These are phyloP conservation scores for Naganishia sp. DNA, from an alignment of 1,284 basidiomycete genomes.

Conservation along the genomic window DNA sequence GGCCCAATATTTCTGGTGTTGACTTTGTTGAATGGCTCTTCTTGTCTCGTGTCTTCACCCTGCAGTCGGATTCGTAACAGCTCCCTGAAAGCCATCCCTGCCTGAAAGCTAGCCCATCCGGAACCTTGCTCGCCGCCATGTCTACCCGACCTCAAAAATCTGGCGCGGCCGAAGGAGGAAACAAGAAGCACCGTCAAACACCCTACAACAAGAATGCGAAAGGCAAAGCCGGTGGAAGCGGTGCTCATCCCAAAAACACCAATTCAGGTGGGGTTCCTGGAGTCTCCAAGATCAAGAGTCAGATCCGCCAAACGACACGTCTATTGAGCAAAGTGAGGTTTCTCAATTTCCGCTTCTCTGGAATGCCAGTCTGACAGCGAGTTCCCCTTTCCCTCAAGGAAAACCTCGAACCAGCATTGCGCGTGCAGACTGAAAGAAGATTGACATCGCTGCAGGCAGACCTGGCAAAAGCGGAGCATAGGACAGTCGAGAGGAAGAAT, in stretches of 20 bases:
- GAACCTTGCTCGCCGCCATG: neutral
- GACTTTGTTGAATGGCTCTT: neutral
- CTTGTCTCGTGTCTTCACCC: neutral
- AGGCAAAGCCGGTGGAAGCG: slow-evolving; percentile 13
- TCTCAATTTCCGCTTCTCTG: slow-evolving; percentile 3
- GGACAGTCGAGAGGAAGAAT: slow-evolving; percentile 68
- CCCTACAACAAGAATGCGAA: slow-evolving; percentile 28
- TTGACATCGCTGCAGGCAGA: slow-evolving; percentile 73
- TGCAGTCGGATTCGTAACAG: neutral
- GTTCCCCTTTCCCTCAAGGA: slow-evolving; percentile 61
- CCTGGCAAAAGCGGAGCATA: slow-evolving; percentile 63
- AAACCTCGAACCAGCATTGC: slow-evolving; percentile 71
- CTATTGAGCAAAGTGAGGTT: slow-evolving; percentile 69
- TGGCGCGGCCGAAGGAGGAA: slow-evolving; percentile 7
- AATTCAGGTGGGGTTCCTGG: slow-evolving; percentile 40
- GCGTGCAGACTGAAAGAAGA: slow-evolving; percentile 73
- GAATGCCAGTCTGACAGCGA: neutral
- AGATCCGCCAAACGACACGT: slow-evolving; percentile 73
- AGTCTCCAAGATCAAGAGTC: slow-evolving; percentile 68
- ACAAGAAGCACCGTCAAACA: slow-evolving; percentile 25
- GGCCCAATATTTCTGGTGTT: slow-evolving; percentile 20
- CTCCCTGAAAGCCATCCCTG: neutral
- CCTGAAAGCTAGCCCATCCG: neutral
- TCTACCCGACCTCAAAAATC: slow-evolving; percentile 18
- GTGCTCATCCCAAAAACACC: neutral